phyloP scores from a whole-genome alignment of 1,284 basidiomycete species.

The Pyrrhoderma lamaoense region DNA sequence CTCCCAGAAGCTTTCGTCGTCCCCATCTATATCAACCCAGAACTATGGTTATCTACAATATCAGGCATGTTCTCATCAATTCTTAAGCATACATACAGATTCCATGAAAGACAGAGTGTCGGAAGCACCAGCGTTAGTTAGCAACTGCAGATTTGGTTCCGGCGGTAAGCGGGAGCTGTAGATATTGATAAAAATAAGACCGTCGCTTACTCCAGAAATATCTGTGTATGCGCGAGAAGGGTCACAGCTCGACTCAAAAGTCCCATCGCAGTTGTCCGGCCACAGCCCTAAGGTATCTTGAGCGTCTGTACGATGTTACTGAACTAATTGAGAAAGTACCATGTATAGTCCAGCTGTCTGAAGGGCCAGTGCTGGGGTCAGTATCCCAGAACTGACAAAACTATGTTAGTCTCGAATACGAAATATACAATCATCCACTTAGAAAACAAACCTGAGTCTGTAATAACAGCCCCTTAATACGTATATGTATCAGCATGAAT shows the following conservation, averaged over 20 bases:
- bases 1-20: conserved; percentile 64
- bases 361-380: conserved; percentile 54
- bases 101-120: conserved; percentile 65
- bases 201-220: conserved; percentile 41
- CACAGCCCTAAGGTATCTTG: conserved; percentile 45
- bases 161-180: not conserved
- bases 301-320: not conserved
- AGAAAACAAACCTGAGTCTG: conserved; percentile 47
- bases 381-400: conserved; percentile 48
- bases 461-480: conserved; percentile 46
- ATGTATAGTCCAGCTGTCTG: conserved; percentile 69
- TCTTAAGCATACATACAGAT: conserved; percentile 28
- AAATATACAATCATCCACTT: not conserved
- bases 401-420: conserved; percentile 4
- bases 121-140: conserved; percentile 50
- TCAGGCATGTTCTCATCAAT: conserved; percentile 1
- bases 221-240: conserved; percentile 51
- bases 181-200: not conserved
- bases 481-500: not conserved
- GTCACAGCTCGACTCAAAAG: conserved; percentile 59
- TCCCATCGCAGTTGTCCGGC: conserved; percentile 68
- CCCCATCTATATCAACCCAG: conserved; percentile 59
- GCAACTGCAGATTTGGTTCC: conserved; percentile 37
- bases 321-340: conserved; percentile 33
- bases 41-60: conserved; percentile 30